These are phyloP conservation scores for Coniferiporia weirii DNA, from an alignment of 1,284 basidiomycete genomes.

Conservation along the genomic window DNA sequence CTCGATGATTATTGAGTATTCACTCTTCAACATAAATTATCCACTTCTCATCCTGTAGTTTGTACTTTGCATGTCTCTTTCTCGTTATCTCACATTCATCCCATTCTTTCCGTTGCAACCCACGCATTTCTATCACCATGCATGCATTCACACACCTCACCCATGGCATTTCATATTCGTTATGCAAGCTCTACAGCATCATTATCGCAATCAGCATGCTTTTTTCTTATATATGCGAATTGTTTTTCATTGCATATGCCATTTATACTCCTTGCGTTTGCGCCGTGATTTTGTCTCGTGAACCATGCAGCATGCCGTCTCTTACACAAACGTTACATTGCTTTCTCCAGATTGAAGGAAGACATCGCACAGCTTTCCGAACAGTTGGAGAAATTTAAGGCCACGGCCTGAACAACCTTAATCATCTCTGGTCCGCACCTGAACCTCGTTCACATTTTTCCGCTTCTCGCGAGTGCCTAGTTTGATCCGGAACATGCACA, in stretches of 20 bases:
- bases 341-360: slow-evolving; percentile 52
- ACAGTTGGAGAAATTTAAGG: slow-evolving; percentile 31
- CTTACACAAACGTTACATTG: slow-evolving; percentile 17
- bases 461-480: background rate
- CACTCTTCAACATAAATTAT: slow-evolving; percentile 9
- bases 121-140: slow-evolving; percentile 18
- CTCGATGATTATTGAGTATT: background rate
- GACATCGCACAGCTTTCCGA: slow-evolving; percentile 48
- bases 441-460: slow-evolving; percentile 18
- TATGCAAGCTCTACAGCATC: no score
- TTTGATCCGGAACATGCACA: background rate
- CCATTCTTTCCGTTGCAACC: slow-evolving; percentile 13
- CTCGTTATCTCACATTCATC: background rate
- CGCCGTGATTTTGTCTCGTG: no score
- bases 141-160: no score
- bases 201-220: no score
- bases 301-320: background rate
- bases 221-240: no score
- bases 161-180: no score
- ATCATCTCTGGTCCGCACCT: slow-evolving; percentile 15
- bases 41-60: background rate
- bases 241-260: no score
- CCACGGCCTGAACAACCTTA: background rate
- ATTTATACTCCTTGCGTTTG: no score
- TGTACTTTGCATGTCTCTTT: background rate